Evolutionary conservation across 78 protist species (phyloP).

Genomic region (Protostelium mycophagum): DNA sequence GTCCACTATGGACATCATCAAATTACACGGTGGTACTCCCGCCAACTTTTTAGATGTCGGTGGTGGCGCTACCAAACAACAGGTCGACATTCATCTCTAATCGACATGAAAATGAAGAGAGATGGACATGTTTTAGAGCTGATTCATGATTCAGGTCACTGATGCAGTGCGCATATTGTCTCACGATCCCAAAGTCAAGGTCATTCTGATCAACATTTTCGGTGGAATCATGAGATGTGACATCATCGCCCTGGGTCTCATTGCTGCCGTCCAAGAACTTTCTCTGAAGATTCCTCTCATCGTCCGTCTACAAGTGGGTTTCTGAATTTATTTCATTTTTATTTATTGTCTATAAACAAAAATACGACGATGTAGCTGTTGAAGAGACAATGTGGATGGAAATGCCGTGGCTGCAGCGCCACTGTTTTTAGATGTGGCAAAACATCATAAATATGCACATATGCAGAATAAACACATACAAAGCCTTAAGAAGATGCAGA

Average conservation of each 20-base stretch:
- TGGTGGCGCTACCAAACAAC: conserved; percentile 87
- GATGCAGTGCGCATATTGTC: conserved; percentile 93
- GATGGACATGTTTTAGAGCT: too few relatives aligned
- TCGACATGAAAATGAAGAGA: too few relatives aligned
- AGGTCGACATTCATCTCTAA: conserved; percentile 9
- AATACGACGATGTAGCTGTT: too few relatives aligned
- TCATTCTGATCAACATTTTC: conserved; percentile 90
- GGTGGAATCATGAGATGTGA: conserved; percentile 94
- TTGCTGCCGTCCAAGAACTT: conserved; percentile 71
- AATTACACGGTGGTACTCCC: conserved; percentile 88
- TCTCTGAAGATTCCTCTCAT: conserved; percentile 66
- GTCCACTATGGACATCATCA: conserved; percentile 98
- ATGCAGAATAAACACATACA: too few relatives aligned
- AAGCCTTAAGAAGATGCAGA: too few relatives aligned
- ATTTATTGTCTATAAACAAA: too few relatives aligned
- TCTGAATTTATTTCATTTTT: too few relatives aligned
- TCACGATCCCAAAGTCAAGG: conserved; percentile 52
- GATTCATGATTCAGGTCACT: conserved; percentile 25
- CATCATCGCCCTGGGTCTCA: conserved; percentile 86
- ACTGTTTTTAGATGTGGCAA: too few relatives aligned
- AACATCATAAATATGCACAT: too few relatives aligned
- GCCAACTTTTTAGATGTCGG: conserved; percentile 99
- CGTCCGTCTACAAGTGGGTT: conserved; percentile 86
- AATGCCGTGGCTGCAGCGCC: neutral
- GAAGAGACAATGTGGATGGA: too few relatives aligned